Evolutionary conservation across 768 basidiomycete species (phyloP).

Genomic region (Mrakia frigida): DNA sequence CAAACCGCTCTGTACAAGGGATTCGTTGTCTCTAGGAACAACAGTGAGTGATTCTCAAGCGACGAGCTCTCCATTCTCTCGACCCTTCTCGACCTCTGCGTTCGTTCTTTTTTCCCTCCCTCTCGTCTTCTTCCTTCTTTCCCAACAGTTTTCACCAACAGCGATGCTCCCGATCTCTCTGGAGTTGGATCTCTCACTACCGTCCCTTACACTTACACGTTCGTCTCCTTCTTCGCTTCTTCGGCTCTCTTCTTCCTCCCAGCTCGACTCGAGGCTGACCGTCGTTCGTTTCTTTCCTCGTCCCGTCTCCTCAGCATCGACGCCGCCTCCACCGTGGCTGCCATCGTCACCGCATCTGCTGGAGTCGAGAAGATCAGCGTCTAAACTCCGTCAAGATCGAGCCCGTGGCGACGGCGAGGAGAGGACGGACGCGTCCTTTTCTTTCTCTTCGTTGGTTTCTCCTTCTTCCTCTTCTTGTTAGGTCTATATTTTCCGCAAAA

Average conservation of each 20-base stretch:
- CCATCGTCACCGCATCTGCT: not conserved
- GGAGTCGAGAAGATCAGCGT: not conserved
- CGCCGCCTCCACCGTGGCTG: not conserved
- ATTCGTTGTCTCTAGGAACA: not conserved
- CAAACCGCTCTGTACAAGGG: not conserved
- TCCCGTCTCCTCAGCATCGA: not conserved
- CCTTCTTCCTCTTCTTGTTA: no score
- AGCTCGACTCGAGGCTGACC: no score
- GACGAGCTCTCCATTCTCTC: not conserved
- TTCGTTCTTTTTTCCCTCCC: not conserved
- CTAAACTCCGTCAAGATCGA: not conserved
- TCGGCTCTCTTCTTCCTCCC: no score
- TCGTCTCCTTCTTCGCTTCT: not conserved
- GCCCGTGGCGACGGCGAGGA: no score
- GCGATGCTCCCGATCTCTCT: not conserved
- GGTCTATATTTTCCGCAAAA: no score
- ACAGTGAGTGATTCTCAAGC: not conserved
- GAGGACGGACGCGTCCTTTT: no score
- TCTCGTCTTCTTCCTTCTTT: not conserved
- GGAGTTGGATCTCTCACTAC: not conserved
- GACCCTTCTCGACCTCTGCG: not conserved
- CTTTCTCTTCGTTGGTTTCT: no score
- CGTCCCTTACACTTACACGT: not conserved
- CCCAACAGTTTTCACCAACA: not conserved
- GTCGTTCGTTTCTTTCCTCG: no score